Percentiles rank a stretch among this genome's conserved stretches.
Conservation (phyloP, 2,329 filamentous ascomycete species). For the Pyricularia sp. region DNA sequence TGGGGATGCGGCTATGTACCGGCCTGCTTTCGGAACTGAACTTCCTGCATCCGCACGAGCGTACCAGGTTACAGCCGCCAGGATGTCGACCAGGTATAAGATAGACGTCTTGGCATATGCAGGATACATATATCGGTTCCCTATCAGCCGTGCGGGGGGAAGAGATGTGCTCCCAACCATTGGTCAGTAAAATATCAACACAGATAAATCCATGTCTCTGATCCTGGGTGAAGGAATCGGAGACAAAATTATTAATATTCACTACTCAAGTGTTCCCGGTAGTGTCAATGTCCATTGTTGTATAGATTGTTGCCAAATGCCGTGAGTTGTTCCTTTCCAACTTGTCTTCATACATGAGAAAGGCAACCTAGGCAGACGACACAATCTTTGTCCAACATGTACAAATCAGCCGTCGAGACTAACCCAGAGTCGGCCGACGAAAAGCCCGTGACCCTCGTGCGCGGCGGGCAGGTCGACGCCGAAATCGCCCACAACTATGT, state of each 20-base stretch:
- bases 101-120: not conserved
- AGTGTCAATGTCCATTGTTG: not conserved
- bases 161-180: not conserved
- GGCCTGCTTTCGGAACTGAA: not conserved
- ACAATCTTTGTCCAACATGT: not conserved
- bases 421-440: not conserved
- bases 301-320: not conserved
- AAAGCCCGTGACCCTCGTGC: not conserved
- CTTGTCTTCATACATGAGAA: not conserved
- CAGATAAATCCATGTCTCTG: not conserved
- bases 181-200: not conserved
- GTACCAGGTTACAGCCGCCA: not conserved
- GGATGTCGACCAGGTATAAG: not conserved
- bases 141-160: not conserved
- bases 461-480: constrained; percentile 6
- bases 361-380: not conserved
- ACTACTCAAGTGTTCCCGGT: not conserved
- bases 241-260: not conserved
- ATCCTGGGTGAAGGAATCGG: not conserved
- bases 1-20: not conserved
- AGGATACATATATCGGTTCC: not conserved
- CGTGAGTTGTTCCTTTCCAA: not conserved
- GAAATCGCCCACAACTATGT: constrained; percentile 8
- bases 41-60: not conserved
- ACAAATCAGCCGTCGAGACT: not conserved